Conservation (phyloP, 768 basidiomycete genomes). For the Tubosaeta sp. region DNA sequence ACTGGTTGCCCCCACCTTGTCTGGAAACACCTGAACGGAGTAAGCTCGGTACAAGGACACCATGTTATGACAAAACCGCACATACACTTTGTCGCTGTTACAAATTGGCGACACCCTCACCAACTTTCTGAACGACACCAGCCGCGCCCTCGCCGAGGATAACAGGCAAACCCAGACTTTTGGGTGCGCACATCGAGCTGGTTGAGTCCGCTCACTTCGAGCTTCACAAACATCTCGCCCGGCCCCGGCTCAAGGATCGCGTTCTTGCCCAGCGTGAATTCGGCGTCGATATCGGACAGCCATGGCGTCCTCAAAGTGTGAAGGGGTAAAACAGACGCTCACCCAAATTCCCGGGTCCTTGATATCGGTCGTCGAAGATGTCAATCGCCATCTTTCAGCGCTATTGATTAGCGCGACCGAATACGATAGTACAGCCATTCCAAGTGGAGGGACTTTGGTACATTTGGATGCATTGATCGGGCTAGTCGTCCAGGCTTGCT, state of each 20-base stretch:
- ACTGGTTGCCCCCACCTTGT: not conserved
- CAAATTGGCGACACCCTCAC: slow-evolving; percentile 31
- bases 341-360: not conserved
- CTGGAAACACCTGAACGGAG: not conserved
- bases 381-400: not conserved
- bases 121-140: slow-evolving; percentile 36
- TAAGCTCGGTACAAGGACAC: not conserved
- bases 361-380: not conserved
- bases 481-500: too few relatives aligned
- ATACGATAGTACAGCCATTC: not conserved
- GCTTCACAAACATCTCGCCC: slow-evolving; percentile 41
- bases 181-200: slow-evolving; percentile 34
- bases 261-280: slow-evolving; percentile 6
- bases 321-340: not conserved
- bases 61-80: not conserved
- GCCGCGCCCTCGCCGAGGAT: slow-evolving; percentile 35
- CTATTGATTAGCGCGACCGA: not conserved
- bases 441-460: too few relatives aligned
- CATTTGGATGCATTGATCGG: too few relatives aligned
- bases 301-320: slow-evolving; percentile 14
- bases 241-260: slow-evolving; percentile 34
- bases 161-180: slow-evolving; percentile 14
- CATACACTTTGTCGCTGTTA: slow-evolving; percentile 35
- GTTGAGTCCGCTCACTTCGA: slow-evolving; percentile 39
- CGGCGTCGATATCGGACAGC: slow-evolving; percentile 8